Evolutionary conservation across 768 basidiomycete genomes (phyloP), one percentile per base, ranked within the genome.

Genomic region (Clitopilus passeckerianus): DNA sequence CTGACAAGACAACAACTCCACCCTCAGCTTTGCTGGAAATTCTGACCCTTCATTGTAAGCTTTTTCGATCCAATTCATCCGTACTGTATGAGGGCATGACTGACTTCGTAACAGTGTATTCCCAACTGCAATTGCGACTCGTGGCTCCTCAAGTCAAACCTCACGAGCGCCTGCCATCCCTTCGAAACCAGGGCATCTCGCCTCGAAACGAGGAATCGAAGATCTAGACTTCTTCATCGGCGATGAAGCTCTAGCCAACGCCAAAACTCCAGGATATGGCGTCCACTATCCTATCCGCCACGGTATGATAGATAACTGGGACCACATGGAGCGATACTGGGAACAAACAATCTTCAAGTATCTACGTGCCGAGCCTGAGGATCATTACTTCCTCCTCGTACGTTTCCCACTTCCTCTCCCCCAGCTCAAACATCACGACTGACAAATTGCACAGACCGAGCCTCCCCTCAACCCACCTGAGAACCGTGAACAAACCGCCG

Each of bases 341-440:
- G 95, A 97, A 73, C 96, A 99, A 80, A 93, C 90, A 64, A 98
- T 98, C 83, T 99, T 98, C 87, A 98, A 99, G 76, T 98, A 98
- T 77, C 81, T 99, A 61, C 83, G 96, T 59, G 95, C 95, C 7
- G 97, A 99, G 74, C 97, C 97, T 14, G 97, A 98, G 75, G 96
- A 98, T 75, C 97, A 98, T 73, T 91, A 98, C 74, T 98, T 99
- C 75, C 84, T 98, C 54, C 77, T 99, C 70, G 96, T 98, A 66
- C 72, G 95, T 78, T 14, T 22, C 22, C 23, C 43, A 3, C 2
- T 14, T 54, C 30, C 34, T 33, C 53, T 18, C 35, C 8, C 30
- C 33, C 18, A 30, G 27, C 23, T 55, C 23, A 18, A 33, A 18
- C 3, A 15, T 54, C 2, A 33, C 55, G 57, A 30, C 30, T 20